Conservation (phyloP, 2,329 filamentous ascomycete genomes). For the Alternaria dauci region DNA sequence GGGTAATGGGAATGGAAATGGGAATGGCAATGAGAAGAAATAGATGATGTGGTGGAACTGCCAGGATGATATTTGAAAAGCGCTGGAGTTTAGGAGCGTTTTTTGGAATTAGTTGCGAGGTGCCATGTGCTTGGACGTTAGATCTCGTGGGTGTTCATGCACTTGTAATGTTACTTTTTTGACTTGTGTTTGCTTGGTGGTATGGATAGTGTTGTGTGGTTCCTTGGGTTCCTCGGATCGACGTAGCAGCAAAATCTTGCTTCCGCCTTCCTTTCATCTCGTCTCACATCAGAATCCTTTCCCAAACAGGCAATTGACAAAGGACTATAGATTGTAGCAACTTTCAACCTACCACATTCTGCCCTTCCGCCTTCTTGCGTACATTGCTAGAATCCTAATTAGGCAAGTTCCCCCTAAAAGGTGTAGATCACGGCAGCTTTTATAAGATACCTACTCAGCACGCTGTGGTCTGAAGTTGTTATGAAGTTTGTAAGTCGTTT, state of each 20-base stretch:
- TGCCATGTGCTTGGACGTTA: neutral
- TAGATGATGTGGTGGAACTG: neutral
- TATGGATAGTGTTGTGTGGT: neutral
- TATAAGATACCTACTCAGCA: neutral
- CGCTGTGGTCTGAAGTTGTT: neutral
- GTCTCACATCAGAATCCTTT: neutral
- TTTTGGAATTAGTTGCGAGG: neutral
- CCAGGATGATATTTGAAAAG: slow-evolving; percentile 7
- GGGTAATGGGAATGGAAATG: slow-evolving; percentile 24
- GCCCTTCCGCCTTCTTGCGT: too few relatives aligned
- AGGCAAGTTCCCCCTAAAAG: neutral
- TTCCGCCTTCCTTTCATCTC: neutral
- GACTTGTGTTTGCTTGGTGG: neutral
- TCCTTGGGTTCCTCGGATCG: neutral
- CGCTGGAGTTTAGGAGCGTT: slow-evolving; percentile 14
- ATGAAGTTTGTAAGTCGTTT: neutral
- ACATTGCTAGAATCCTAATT: neutral
- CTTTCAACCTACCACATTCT: neutral
- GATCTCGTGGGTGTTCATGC: neutral
- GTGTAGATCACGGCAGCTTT: neutral
- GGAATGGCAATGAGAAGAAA: slow-evolving; percentile 12
- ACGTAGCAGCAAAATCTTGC: neutral
- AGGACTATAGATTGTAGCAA: neutral
- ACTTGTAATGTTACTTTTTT: slow-evolving; percentile 1
- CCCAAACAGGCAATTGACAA: neutral